Evolutionary conservation across 2,329 filamentous ascomycete species (phyloP).

Genomic region (Aspergillus tamarii): DNA sequence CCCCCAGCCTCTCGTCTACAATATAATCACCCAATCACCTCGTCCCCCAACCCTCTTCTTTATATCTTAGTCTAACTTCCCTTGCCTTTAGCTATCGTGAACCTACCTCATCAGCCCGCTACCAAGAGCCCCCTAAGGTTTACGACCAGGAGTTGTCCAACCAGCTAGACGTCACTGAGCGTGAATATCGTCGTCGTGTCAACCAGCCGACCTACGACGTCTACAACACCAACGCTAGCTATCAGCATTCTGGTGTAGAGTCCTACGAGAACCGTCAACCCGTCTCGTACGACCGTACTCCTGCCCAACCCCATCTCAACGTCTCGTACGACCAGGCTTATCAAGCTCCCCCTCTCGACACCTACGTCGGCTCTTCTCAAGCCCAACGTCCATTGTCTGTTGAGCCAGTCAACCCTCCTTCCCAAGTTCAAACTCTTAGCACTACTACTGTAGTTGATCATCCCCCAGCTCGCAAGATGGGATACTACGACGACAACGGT

Average conservation of each 20-base stretch:
- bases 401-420: conserved; percentile 41
- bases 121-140: conserved; percentile 46
- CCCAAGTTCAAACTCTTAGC: conserved; percentile 55
- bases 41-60: conserved; percentile 20
- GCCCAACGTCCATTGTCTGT: conserved; percentile 32
- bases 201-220: conserved; percentile 55
- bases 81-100: conserved; percentile 55
- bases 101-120: conserved; percentile 53
- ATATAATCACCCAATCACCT: conserved; percentile 16
- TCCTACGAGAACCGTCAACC: conserved; percentile 24
- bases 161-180: conserved; percentile 57
- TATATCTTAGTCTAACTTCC: conserved; percentile 29
- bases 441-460: conserved; percentile 55
- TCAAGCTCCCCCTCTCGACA: conserved; percentile 44
- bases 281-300: conserved; percentile 23
- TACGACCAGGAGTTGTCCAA: conserved; percentile 48
- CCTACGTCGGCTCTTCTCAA: conserved; percentile 44
- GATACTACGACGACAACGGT: conserved; percentile 79
- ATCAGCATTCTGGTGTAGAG: conserved; percentile 19
- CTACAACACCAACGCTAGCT: conserved; percentile 31
- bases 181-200: conserved; percentile 68
- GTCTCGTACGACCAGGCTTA: conserved; percentile 36
- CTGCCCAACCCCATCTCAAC: conserved; percentile 22
- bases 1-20: conserved; percentile 6
- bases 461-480: conserved; percentile 65